Evolutionary conservation across 2,329 filamentous ascomycete genomes (phyloP), one percentile per base, ranked within the genome.

Genomic region (Fusarium burgessii): DNA sequence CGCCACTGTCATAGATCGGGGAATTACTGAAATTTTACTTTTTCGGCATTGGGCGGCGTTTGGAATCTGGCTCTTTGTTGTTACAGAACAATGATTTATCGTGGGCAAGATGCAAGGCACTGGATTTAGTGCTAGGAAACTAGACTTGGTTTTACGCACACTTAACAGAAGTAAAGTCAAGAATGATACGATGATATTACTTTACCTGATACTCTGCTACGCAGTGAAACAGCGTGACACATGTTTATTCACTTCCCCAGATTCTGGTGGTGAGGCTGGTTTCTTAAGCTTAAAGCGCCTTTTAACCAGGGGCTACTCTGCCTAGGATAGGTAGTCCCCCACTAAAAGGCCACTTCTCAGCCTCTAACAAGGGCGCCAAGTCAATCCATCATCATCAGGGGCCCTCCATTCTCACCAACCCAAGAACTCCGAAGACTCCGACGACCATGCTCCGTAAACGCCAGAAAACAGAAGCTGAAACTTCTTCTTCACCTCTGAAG

Each of bases 361-460:
- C 69, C 68, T 72, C 59, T 65, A 56, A 57, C 50, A 68, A 43
- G 45, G 33, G 27, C 29, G 66, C 69, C 62, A 68, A 60, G 68
- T 68, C 63, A 42, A 60, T 60, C 45, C 40, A 73, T 57, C 57
- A 58, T 72, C 66, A 70, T 72, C 50, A 62, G 64, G 68, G 69
- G 33, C 42, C 33, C 25, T 60, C 29, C 40, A 43, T 70, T 69
- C 59, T 70, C 51, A 71, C 54, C 62, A 64, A 54, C 52, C 49
- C 43, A 55, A 52, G 60, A 15, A 33, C 43, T 63, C 69, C 57
- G 66, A 64, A 59, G 46, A 42, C 66, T 71, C 67, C 70, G 62
- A 46, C 47, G 54, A 45, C 62, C 58, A 80, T 79, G 77, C 62
- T 78, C 60, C 78, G 78, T 23, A 76, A 77, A 65, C 77, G 78